phyloP scores from a whole-genome alignment of 1,139 yeast species.

The Hansenula sp. region DNA sequence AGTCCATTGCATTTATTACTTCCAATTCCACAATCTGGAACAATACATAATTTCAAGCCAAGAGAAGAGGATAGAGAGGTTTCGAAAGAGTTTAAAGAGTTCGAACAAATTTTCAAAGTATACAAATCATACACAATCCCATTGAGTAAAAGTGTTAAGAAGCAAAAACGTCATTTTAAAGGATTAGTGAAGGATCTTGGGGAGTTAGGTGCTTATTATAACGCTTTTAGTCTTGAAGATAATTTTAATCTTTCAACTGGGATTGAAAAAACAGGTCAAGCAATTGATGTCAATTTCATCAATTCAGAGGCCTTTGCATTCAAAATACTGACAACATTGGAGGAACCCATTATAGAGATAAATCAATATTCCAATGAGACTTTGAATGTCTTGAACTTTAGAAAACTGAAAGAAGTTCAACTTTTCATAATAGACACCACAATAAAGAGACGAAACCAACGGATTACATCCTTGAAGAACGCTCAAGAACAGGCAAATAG shows the following conservation, averaged over 20 bases:
- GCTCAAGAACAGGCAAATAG: conserved; percentile 27
- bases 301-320: conserved; percentile 66
- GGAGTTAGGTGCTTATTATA: conserved; percentile 40
- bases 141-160: conserved; percentile 53
- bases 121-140: conserved; percentile 57
- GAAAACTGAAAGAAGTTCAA: conserved; percentile 67
- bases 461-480: conserved; percentile 21
- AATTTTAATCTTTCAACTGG: conserved; percentile 39
- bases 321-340: conserved; percentile 64
- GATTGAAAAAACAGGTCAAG: conserved; percentile 75
- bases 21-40: conserved; percentile 41
- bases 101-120: conserved; percentile 51
- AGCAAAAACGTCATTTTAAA: conserved; percentile 39
- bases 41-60: conserved; percentile 20
- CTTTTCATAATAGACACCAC: conserved; percentile 39
- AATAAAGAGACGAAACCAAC: conserved; percentile 23
- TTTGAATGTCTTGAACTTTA: conserved; percentile 62
- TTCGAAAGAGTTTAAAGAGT: conserved; percentile 45
- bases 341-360: conserved; percentile 82
- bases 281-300: conserved; percentile 68
- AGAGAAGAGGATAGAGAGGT: conserved; percentile 15
- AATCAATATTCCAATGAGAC: conserved; percentile 71
- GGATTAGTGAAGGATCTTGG: conserved; percentile 37
- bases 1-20: conserved; percentile 55
- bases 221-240: conserved; percentile 69